These are phyloP conservation scores for Apium graveolens DNA, from an alignment of 129 eudicot genomes.

Conservation along the genomic window DNA sequence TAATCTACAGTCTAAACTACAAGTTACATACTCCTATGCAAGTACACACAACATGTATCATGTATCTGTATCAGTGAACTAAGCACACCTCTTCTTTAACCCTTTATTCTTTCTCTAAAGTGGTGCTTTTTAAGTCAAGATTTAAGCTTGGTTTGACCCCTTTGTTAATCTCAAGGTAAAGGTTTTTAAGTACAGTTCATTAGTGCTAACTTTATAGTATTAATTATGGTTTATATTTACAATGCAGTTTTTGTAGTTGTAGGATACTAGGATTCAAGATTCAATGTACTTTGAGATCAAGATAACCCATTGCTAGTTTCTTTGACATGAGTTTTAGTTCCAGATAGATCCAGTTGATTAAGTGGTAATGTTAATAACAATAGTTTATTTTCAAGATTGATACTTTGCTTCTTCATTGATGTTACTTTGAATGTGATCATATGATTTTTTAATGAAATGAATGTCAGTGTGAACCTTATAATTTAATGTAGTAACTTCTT, in stretches of 20 bases:
- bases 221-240: not conserved
- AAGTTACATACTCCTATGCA: not conserved
- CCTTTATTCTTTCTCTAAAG: not conserved
- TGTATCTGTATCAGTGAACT: not conserved
- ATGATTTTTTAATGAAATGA: not conserved
- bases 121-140: conserved; percentile 2
- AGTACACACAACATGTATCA: not conserved
- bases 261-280: not conserved
- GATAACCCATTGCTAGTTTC: not conserved
- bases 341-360: not conserved
- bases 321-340: not conserved
- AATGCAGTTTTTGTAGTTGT: not conserved
- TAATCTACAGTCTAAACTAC: not conserved
- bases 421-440: not conserved
- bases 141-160: not conserved
- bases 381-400: not conserved
- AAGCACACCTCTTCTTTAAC: not conserved
- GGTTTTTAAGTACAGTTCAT: not conserved
- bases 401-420: not conserved
- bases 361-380: not conserved
- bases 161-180: not conserved
- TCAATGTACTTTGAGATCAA: conserved; percentile 4
- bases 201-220: not conserved
- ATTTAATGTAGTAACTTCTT: not conserved
- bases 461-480: not conserved